phyloP scores from a whole-genome alignment of 78 protist species.

The Goniomonas avonlea region DNA sequence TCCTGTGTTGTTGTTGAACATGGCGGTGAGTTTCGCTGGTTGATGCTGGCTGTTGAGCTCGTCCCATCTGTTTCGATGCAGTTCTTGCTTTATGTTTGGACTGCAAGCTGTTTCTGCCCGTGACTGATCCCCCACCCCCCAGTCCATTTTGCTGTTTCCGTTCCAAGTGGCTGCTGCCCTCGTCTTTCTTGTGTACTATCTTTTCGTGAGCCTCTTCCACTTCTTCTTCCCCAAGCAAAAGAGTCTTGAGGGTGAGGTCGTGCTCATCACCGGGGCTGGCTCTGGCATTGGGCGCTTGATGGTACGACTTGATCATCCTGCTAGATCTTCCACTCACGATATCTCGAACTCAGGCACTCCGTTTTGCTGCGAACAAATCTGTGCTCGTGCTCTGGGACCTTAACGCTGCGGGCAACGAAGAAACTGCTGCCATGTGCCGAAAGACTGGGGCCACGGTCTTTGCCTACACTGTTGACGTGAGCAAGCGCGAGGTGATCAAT shows the following conservation, averaged over 20 bases:
- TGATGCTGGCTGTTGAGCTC: no score
- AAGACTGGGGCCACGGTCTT: neutral
- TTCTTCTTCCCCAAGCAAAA: neutral
- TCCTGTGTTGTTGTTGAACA: no score
- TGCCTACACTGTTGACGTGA: neutral
- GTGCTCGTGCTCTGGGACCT: neutral
- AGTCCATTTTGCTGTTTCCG: no score
- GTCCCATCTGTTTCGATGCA: no score
- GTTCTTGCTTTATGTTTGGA: no score
- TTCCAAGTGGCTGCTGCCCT: no score
- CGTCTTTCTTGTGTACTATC: no score
- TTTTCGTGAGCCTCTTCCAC: neutral
- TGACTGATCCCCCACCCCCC: no score
- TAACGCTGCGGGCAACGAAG: neutral
- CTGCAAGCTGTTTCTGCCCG: no score
- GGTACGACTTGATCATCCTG: neutral
- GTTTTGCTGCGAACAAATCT: neutral
- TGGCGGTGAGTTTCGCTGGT: no score
- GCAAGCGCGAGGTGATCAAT: neutral
- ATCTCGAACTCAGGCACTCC: neutral
- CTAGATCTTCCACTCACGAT: neutral
- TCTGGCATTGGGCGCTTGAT: neutral
- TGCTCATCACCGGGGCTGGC: neutral
- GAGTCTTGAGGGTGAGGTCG: neutral
- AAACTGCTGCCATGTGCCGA: no score